Base-by-base conservation (phyloP, 805 yeast species). In the Saccharomyces jurei region DNA sequence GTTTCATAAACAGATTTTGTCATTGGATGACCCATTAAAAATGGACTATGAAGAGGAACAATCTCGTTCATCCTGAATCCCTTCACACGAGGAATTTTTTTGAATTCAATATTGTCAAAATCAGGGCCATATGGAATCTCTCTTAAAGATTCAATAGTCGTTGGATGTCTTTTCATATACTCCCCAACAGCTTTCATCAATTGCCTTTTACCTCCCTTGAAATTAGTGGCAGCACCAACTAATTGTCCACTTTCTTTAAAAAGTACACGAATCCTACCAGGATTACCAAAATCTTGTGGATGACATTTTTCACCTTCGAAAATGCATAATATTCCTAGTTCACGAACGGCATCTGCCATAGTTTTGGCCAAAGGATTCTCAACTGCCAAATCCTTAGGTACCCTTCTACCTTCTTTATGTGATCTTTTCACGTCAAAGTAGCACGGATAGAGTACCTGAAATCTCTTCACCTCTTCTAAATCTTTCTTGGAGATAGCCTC, bases 231-330 rank as follows among this genome's bases (percentile, higher is more conserved):
- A 4, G 60, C 62, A 17, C 68, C 66, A 13, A 71, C 74, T 10
- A 77, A 67, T 28, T 69, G 62, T 1, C 81, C 83, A 10, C 77
- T 71, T 50, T 79, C 78, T 63, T 82, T 85, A 46, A 89, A 60
- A 48, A 82, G 74, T 25, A 90, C 86, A 60, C 96, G 81, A 36
- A 94, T 91, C 64, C 98, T 79, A n/a, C 99, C 99, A 4, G 97
- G 95, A 66, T 92, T 92, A 60, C 98, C 96, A 79, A 86, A 94
- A 71, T 92, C 98, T 70, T 91, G 96, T 11, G 98, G 98, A 71
- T 92, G 99, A 1, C 86, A 71, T 73, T 90, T 94, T 56, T 86
- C 89, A 57, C 92, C 83, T 71, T 88, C 94, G 55, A 83, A 76
- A 47, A 85, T 74, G 41, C 72, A 70, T 3, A 63, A 58, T 29